These are phyloP conservation scores for Ustilago xerochloae DNA, from an alignment of 1,284 basidiomycete species.

Conservation along the genomic window DNA sequence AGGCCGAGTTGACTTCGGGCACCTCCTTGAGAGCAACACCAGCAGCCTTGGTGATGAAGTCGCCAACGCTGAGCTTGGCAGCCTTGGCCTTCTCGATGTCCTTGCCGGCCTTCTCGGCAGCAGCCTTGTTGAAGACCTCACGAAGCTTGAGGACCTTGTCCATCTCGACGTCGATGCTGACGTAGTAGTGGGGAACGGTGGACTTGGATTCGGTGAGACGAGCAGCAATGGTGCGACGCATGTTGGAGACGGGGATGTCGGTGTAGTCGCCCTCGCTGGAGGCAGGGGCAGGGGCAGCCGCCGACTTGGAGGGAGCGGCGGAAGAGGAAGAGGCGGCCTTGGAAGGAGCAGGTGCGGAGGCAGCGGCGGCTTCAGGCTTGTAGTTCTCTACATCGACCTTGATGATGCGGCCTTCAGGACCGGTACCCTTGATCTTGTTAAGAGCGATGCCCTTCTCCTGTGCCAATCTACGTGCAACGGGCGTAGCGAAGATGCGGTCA, in stretches of 20 bases:
- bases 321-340: conserved; percentile 34
- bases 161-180: conserved; percentile 96
- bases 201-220: conserved; percentile 93
- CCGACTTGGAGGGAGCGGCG: conserved; percentile 32
- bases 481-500: conserved; percentile 84
- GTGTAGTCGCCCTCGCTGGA: conserved; percentile 77
- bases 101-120: conserved; percentile 58
- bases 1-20: conserved; percentile 96
- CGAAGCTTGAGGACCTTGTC: conserved; percentile 93
- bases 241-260: conserved; percentile 91
- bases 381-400: conserved; percentile 94
- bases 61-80: conserved; percentile 92
- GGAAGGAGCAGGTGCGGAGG: conserved; percentile 36
- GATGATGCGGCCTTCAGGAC: conserved; percentile 92
- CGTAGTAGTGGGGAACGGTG: conserved; percentile 95
- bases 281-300: conserved; percentile 40
- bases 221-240: conserved; percentile 91
- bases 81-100: conserved; percentile 77
- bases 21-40: conserved; percentile 91
- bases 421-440: conserved; percentile 89
- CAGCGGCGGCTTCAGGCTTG: conserved; percentile 65
- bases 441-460: conserved; percentile 93
- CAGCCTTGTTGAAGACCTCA: conserved; percentile 87
- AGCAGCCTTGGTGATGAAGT: conserved; percentile 97
- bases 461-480: conserved; percentile 95